phyloP scores from a whole-genome alignment of 257 asterid genomes.

The Datura wrightii region DNA sequence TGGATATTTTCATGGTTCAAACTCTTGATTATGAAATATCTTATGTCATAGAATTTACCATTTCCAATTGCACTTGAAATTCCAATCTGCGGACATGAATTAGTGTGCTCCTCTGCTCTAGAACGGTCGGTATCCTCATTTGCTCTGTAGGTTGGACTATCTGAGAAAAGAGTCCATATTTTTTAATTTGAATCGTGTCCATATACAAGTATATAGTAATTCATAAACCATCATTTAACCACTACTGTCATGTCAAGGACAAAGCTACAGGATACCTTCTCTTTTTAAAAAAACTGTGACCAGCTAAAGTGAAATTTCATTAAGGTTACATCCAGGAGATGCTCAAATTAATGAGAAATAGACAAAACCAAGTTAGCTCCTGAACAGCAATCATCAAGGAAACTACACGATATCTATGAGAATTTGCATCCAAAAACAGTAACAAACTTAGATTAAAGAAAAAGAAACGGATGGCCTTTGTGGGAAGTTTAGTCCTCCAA shows the following conservation, averaged over 20 bases:
- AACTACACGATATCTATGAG: neutral
- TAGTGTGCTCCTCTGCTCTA: constrained; percentile 54
- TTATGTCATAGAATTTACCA: constrained; percentile 51
- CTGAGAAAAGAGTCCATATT: constrained; percentile 48
- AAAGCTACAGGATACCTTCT: neutral
- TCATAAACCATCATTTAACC: constrained; percentile 15
- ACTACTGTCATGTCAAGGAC: neutral
- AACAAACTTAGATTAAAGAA: neutral
- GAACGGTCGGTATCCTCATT: constrained; percentile 60
- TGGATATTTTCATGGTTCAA: constrained; percentile 87
- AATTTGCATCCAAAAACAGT: neutral
- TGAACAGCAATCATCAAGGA: neutral
- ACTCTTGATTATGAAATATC: constrained; percentile 96
- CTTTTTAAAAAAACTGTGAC: neutral
- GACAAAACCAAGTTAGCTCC: neutral
- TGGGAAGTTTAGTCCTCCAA: too few relatives aligned
- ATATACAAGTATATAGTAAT: neutral
- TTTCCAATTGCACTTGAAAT: constrained; percentile 58
- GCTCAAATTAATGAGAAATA: neutral
- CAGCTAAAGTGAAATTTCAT: neutral
- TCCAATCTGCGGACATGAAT: constrained; percentile 55
- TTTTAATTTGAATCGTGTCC: constrained; percentile 33
- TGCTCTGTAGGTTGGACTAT: constrained; percentile 49
- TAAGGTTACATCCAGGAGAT: neutral
- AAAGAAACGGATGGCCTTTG: neutral